Base-by-base conservation (phyloP, 352 stramenopile species). In the Hyaloperonospora brassicae region DNA sequence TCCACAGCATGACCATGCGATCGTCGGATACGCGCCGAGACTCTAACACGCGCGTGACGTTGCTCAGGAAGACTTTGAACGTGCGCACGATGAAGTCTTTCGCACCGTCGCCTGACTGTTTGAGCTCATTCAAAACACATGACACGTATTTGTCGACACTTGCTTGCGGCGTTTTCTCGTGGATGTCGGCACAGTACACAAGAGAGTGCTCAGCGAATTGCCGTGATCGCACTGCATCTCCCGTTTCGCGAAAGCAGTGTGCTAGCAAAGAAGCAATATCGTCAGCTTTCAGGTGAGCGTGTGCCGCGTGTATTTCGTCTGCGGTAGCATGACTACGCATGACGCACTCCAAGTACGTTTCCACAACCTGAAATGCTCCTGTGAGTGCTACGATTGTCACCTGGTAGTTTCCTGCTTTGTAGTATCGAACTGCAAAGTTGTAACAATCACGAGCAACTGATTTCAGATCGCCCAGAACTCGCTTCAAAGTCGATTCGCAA, bases 401-500 rank as follows among this genome's bases (percentile, higher is more conserved):
- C 31, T 55, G 57, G 34, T 70, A 68, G 14, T 73, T 65, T 8
- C 69, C 56, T 22, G 45, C 54, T 52, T 87, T 84, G 57, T 79
- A 89, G 35, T 70, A 82, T 10, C 48, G 50, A 25, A 59, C 66
- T 0, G 73, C 76, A 48, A 69, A 85, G 17, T 47, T 64, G 50
- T 87, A 89, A 55, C 74, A 73, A 48, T 89, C 79, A 41, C 76
- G 64, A 45, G 73, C 72, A 56, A 89, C 72, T 12, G 52, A 60
- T 23, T 84, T 81, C n/a, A 89, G 45, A 45, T 89, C 79, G 2
- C 47, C 55, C 36, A 87, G 51, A 21, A 89, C 46, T 10, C 57
- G 59, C 23, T 68, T 54, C 17, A 83, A 42, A 43, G 79, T 64
- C 13, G 42, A 42, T 41, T 57, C 46, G 44, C 45, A 62, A 0